These are phyloP conservation scores for Aspergillus sp. DNA, from an alignment of 2,329 filamentous ascomycete species.

Conservation along the genomic window DNA sequence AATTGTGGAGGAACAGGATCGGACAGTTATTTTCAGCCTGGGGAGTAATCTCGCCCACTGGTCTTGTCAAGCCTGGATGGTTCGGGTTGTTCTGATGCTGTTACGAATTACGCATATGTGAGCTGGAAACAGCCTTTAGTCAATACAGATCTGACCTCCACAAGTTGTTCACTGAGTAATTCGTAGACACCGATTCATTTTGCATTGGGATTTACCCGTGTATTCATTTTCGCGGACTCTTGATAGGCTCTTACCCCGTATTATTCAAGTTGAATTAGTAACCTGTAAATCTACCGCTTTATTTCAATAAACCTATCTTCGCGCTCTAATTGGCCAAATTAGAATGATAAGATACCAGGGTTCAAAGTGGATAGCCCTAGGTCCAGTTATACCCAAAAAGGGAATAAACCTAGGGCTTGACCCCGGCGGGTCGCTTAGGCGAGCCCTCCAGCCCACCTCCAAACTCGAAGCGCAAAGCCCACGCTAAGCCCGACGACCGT, in stretches of 20 bases:
- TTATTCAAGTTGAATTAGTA: neutral
- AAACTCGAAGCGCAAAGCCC: constrained; percentile 24
- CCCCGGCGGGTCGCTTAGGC: constrained; percentile 38
- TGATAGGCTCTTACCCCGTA: neutral
- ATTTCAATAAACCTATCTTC: neutral
- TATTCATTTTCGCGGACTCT: neutral
- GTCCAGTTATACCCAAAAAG: neutral
- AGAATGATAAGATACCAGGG: neutral
- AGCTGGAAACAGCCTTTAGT: constrained; percentile 27
- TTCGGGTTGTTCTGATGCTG: constrained; percentile 31
- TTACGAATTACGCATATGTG: constrained; percentile 30
- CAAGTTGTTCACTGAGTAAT: constrained; percentile 7
- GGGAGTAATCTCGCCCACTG: constrained; percentile 22
- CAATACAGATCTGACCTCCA: constrained; percentile 32
- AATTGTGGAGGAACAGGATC: constrained; percentile 59
- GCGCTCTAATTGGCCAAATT: neutral
- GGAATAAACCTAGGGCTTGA: constrained; percentile 29
- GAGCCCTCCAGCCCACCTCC: constrained; percentile 32
- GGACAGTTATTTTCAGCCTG: constrained; percentile 25
- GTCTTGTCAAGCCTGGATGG: constrained; percentile 22
- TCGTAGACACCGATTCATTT: constrained; percentile 4
- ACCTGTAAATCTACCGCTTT: too few relatives aligned
- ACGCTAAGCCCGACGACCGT: constrained; percentile 21
- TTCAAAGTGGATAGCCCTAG: constrained; percentile 4
- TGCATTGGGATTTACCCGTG: neutral